Conservation (phyloP, 1,284 basidiomycete species). For the Cerioporus squamosus region DNA sequence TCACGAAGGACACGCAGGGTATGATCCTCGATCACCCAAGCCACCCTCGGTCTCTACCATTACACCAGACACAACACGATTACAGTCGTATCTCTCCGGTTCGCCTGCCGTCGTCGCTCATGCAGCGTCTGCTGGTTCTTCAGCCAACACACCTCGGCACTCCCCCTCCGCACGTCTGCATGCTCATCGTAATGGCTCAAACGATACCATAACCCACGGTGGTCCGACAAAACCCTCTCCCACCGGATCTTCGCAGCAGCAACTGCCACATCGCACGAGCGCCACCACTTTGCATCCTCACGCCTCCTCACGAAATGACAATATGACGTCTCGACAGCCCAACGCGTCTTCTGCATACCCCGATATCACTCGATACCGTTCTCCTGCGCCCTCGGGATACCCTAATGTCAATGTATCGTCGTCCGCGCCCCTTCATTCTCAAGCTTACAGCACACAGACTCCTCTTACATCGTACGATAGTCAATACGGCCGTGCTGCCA, state of each 20-base stretch:
- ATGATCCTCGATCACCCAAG: constrained; percentile 22
- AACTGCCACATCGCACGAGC: constrained; percentile 29
- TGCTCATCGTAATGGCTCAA: constrained; percentile 35
- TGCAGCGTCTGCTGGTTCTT: constrained; percentile 14
- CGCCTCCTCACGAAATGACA: constrained; percentile 34
- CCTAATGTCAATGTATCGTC: constrained; percentile 21
- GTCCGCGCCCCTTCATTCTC: constrained; percentile 16
- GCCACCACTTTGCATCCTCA: constrained; percentile 25
- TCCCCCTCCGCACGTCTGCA: constrained; percentile 32
- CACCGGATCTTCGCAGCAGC: constrained; percentile 23
- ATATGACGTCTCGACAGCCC: constrained; percentile 26
- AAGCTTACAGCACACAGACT: constrained; percentile 17
- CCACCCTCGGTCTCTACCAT: constrained; percentile 19
- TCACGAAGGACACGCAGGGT: constrained; percentile 1
- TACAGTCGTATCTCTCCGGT: constrained; percentile 18
- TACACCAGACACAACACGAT: constrained; percentile 10
- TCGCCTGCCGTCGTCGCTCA: constrained; percentile 22
- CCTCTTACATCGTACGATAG: constrained; percentile 14
- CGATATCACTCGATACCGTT: constrained; percentile 35
- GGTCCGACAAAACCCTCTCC: constrained; percentile 28
- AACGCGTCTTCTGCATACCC: constrained; percentile 35
- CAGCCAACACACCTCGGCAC: constrained; percentile 31
- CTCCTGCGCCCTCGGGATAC: constrained; percentile 30
- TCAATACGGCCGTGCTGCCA: constrained; percentile 10
- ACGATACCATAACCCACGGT: constrained; percentile 35